phyloP scores from a whole-genome alignment of 2,329 filamentous ascomycete genomes.

The Monilinia laxa region DNA sequence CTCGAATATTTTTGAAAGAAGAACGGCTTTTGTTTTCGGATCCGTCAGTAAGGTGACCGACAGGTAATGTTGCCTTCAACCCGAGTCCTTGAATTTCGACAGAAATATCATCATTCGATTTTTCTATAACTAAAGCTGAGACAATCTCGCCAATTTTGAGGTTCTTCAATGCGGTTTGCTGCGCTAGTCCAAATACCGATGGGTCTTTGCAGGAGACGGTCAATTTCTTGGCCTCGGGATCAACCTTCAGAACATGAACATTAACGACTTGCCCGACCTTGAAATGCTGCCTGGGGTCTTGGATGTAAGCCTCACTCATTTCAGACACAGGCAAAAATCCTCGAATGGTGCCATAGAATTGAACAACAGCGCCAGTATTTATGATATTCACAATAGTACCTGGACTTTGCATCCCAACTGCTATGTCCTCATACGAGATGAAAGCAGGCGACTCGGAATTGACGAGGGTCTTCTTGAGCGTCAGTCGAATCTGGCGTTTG shows the following conservation, averaged over 20 bases:
- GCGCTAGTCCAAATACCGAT: conserved; percentile 69
- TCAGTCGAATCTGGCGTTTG: conserved; percentile 79
- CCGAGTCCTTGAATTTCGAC: conserved; percentile 73
- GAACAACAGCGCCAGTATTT: conserved; percentile 77
- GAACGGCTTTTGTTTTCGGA: conserved; percentile 75
- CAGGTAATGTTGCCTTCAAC: conserved; percentile 73
- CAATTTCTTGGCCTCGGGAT: conserved; percentile 68
- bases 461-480: conserved; percentile 90
- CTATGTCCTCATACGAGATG: conserved; percentile 72
- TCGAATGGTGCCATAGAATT: conserved; percentile 82
- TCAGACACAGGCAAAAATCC: conserved; percentile 91
- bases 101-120: conserved; percentile 72
- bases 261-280: conserved; percentile 85
- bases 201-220: conserved; percentile 93
- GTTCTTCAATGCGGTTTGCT: conserved; percentile 73
- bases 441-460: conserved; percentile 84
- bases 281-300: conserved; percentile 87
- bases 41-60: conserved; percentile 82
- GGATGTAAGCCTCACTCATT: conserved; percentile 97
- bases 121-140: conserved; percentile 76
- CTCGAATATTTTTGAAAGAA: conserved; percentile 75
- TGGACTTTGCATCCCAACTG: conserved; percentile 72
- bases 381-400: conserved; percentile 86
- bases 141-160: conserved; percentile 74
- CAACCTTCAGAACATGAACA: conserved; percentile 81